Conservation (phyloP, 148 eudicot genomes). For the Cornus suecica region DNA sequence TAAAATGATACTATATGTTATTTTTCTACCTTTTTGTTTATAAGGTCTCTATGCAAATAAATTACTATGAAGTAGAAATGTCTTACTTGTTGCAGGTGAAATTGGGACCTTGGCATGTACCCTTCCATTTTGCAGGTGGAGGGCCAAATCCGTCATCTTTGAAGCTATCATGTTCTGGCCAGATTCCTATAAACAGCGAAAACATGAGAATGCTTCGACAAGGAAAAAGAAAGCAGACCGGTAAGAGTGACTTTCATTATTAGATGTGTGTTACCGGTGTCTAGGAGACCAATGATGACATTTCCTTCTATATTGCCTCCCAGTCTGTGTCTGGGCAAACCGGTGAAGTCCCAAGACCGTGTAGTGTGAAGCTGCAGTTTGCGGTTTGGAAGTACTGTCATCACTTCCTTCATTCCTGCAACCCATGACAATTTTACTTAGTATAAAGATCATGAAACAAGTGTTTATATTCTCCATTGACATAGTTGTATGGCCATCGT, state of each 20-base stretch:
- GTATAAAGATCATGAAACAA: not conserved
- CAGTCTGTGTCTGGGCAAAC: too few species aligned
- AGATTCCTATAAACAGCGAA: not conserved
- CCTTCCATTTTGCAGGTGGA: conserved; percentile 26
- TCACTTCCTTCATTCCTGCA: not conserved
- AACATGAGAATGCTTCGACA: not conserved
- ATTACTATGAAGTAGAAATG: not conserved
- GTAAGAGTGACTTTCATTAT: not conserved
- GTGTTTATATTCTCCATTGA: not conserved
- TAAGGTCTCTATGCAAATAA: not conserved
- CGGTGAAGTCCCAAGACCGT: conserved; percentile 11
- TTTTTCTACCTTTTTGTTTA: too few species aligned
- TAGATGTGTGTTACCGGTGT: conserved; percentile 3
- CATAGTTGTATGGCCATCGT: too few species aligned
- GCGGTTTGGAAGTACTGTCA: conserved; percentile 4
- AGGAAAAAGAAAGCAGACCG: not conserved
- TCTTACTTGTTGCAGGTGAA: conserved; percentile 27
- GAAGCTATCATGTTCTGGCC: conserved; percentile 23
- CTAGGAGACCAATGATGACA: not conserved
- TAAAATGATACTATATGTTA: too few species aligned
- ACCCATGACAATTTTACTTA: too few species aligned
- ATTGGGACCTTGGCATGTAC: conserved; percentile 19
- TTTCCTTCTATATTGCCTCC: conserved; percentile 4
- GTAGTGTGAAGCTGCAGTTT: conserved; percentile 1
- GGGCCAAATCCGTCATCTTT: conserved; percentile 9